Evolutionary conservation across 192 early-diverging fungal genomes (phyloP).

Genomic region (Phycomyces blakesleeanus): DNA sequence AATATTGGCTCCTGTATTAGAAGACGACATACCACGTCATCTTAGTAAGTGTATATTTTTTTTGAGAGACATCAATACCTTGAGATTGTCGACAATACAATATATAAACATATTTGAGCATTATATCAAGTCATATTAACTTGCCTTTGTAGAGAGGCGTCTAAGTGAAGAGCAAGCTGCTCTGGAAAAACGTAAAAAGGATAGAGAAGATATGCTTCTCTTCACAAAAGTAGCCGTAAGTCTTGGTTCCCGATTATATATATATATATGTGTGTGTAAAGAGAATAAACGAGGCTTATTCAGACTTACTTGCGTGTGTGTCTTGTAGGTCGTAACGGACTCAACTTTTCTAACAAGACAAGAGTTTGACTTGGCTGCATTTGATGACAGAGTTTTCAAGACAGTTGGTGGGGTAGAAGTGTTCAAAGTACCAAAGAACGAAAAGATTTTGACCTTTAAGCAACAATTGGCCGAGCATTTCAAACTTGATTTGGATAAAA

Average conservation of each 20-base stretch:
- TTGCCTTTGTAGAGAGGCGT: conserved; percentile 19
- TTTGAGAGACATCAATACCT: too few relatives aligned
- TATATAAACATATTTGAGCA: too few relatives aligned
- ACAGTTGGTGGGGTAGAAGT: conserved; percentile 11
- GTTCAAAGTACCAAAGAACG: conserved; percentile 13
- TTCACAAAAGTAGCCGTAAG: conserved; percentile 61
- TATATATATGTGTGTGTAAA: not conserved
- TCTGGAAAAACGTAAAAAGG: conserved; percentile 59
- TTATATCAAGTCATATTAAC: not conserved
- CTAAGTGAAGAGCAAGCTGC: conserved; percentile 66
- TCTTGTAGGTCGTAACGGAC: conserved; percentile 59
- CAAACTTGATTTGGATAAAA: conserved; percentile 32
- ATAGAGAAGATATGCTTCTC: conserved; percentile 68
- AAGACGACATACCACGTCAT: conserved; percentile 78
- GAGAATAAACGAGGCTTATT: not conserved
- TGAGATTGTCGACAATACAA: too few relatives aligned
- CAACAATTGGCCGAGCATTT: conserved; percentile 17
- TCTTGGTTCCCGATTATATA: not conserved
- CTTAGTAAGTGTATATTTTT: conserved; percentile 49
- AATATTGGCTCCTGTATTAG: conserved; percentile 61
- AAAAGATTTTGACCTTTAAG: conserved; percentile 17
- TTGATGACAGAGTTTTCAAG: conserved; percentile 41
- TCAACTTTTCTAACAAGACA: conserved; percentile 64
- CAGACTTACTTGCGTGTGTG: not conserved
- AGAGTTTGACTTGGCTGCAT: conserved; percentile 85